Conservation (phyloP, 106 monocot genomes). For the Acorus gramineus region DNA sequence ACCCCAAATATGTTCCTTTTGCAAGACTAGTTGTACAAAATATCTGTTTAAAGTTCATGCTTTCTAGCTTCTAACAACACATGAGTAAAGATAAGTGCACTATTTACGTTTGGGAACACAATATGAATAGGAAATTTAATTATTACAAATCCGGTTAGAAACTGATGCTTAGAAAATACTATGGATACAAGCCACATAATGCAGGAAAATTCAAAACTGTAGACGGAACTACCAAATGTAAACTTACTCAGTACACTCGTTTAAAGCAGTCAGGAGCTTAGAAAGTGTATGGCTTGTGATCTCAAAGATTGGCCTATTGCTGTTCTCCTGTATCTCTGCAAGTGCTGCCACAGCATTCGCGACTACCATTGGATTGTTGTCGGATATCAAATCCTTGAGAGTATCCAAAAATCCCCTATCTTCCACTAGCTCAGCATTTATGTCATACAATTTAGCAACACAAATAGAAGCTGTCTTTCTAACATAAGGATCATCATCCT, state of each 20-base stretch:
- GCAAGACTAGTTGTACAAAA: too few species aligned
- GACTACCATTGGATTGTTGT: constrained; percentile 99
- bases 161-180: too few species aligned
- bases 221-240: background rate
- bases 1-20: too few species aligned
- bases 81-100: too few species aligned
- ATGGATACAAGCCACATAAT: too few species aligned
- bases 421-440: constrained; percentile 97
- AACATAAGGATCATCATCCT: constrained; percentile 99
- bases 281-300: constrained; percentile 84
- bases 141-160: too few species aligned
- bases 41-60: too few species aligned
- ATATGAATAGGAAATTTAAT: too few species aligned
- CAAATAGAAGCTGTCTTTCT: constrained; percentile 95
- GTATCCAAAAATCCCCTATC: constrained; percentile 91
- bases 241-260: constrained; percentile 97
- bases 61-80: too few species aligned
- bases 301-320: constrained; percentile 80
- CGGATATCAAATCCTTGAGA: constrained; percentile 94
- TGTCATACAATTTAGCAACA: constrained; percentile 95
- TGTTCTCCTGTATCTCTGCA: constrained; percentile 93
- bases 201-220: background rate
- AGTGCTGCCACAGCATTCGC: constrained; percentile 99
- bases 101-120: too few species aligned
- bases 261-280: constrained; percentile 92